phyloP scores from a whole-genome alignment of 2,329 filamentous ascomycete species.

The Cordyceps tenuipes region DNA sequence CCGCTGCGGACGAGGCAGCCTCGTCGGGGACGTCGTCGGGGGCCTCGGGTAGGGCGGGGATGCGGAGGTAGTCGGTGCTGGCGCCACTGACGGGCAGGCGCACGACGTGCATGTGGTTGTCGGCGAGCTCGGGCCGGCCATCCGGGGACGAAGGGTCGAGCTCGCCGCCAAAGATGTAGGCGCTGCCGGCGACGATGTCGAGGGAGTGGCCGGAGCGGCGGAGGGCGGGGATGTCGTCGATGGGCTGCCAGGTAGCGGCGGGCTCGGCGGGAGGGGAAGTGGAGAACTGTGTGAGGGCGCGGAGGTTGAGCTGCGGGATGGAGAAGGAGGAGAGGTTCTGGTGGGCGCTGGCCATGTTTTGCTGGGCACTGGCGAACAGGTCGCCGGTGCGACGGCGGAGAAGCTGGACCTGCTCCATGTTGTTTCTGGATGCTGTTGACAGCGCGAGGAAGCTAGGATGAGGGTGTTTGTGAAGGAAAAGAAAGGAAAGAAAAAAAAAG shows the following conservation, averaged over 20 bases:
- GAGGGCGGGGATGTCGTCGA: conserved; percentile 44
- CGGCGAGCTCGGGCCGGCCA: conserved; percentile 46
- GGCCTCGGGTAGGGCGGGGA: conserved; percentile 40
- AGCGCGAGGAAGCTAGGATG: background rate
- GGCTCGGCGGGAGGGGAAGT: conserved; percentile 18
- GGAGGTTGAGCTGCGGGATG: conserved; percentile 9
- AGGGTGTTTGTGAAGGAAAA: background rate
- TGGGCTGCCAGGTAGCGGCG: conserved; percentile 53
- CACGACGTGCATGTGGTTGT: conserved; percentile 64
- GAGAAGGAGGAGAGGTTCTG: conserved; percentile 28
- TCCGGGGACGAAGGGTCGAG: conserved; percentile 29
- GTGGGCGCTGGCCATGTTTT: conserved; percentile 28
- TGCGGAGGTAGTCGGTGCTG: conserved; percentile 49
- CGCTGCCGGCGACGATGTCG: conserved; percentile 46
- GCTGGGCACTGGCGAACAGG: conserved; percentile 31
- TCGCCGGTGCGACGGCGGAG: conserved; percentile 49
- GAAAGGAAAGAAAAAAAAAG: background rate
- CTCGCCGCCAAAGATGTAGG: conserved; percentile 73
- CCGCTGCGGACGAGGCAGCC: conserved; percentile 6
- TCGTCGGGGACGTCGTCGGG: conserved; percentile 22
- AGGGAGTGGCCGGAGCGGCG: conserved; percentile 68
- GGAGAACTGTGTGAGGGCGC: background rate
- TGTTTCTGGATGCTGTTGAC: background rate
- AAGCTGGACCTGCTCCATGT: conserved; percentile 45
- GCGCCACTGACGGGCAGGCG: conserved; percentile 50